Evolutionary conservation across 1,139 yeast species (phyloP), one percentile per base, ranked within the genome.

Genomic region (Trichomonascaceae sp.): DNA sequence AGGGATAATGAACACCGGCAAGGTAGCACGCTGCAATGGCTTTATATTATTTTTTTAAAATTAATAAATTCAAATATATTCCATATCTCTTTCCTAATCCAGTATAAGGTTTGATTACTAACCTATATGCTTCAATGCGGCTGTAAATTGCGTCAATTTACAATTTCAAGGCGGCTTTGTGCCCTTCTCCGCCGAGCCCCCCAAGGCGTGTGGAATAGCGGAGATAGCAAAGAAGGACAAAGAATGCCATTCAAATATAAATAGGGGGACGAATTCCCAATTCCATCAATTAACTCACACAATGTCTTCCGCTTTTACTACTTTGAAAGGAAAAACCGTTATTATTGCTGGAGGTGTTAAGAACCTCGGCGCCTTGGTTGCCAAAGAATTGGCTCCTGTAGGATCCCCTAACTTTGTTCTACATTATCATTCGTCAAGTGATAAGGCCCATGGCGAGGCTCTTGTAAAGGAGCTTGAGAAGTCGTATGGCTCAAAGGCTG

Each of bases 321-420:
- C 55, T 50, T 53, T 60, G 45, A 47, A 56, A 39, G 85, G 83
- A 47, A 80, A 83, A 67, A 73, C 77, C 49, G 82, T 82, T 19
- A 58, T 84, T 49, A 77, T 84, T 62, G 76, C 87, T 13, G 88
- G 87, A 49, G 88, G 87, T 50, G 80, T 79, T 62, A 83, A 83
- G 71, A 83, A 83, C 67, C 74, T 84, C 56, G 88, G 88, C 49
- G 82, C 74, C 24, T 71, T 71, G 53, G 80, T 84, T 38, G 83
- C 84, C n/a, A 66, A 65, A 43, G 85, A 81, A 55, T 73, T 83
- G 49, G 87, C 86, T 9, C 61, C 66, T 22, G 69, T 70, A 32
- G 87, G 86, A n/a, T 74, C 79, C 45, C 61, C 62, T 43, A 76
- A 81, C 63, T 66, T 83, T 56, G 78, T 79, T 51, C 70, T 83